phyloP scores from a whole-genome alignment of 805 yeast species.

The Starmerella geochares region DNA sequence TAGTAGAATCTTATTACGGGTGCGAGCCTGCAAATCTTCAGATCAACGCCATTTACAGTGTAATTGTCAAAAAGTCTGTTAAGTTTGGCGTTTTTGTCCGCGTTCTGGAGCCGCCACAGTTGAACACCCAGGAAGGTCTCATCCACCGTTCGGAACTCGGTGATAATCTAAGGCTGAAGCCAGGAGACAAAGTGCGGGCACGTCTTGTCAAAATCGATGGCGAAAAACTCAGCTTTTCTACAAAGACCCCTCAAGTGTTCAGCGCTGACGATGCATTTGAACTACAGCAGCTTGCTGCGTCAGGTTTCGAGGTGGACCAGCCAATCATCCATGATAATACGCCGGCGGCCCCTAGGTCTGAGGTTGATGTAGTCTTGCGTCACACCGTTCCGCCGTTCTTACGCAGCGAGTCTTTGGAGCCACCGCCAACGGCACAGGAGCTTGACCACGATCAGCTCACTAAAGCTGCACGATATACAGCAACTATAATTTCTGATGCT shows the following conservation, averaged over 20 bases:
- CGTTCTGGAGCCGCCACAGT: conserved; percentile 27
- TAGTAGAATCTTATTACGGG: background rate
- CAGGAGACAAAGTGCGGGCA: background rate
- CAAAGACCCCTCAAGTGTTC: background rate
- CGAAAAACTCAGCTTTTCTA: background rate
- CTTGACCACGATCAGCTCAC: background rate
- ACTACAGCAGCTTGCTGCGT: conserved; percentile 6
- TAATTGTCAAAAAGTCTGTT: conserved; percentile 49
- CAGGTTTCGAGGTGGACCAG: background rate
- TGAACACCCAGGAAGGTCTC: background rate
- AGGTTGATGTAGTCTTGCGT: background rate
- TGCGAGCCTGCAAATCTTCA: background rate
- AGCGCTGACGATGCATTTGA: conserved; percentile 5
- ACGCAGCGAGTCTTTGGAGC: background rate
- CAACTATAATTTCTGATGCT: background rate
- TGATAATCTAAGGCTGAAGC: background rate
- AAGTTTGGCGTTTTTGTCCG: conserved; percentile 72
- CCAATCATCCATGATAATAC: background rate
- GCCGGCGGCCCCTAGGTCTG: background rate
- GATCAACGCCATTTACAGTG: conserved; percentile 37
- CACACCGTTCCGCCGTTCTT: background rate
- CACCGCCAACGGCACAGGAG: background rate
- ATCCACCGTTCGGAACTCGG: background rate
- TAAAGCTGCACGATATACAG: background rate
- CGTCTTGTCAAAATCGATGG: background rate